phyloP scores from a whole-genome alignment of 179 eudicot genomes.

The Spergularia azorica region DNA sequence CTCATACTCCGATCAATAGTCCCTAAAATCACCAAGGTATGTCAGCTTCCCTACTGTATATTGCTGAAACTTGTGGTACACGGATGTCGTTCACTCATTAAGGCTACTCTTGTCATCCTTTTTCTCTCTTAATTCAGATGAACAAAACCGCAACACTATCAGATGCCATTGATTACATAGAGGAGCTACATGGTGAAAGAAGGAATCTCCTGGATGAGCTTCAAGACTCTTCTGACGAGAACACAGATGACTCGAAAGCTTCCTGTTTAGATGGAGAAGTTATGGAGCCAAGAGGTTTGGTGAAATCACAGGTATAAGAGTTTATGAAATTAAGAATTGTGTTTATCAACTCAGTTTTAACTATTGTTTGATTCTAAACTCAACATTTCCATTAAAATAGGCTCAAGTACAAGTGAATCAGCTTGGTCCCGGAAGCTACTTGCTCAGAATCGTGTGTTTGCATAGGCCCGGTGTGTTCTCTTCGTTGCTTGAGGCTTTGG shows the following conservation, averaged over 20 bases:
- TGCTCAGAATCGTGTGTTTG: slow-evolving; percentile 43
- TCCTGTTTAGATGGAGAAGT: slow-evolving; percentile 10
- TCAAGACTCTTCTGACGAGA: slow-evolving; percentile 23
- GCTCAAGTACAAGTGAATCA: slow-evolving; percentile 58
- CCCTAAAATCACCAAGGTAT: slow-evolving; percentile 87
- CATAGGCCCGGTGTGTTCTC: slow-evolving; percentile 49
- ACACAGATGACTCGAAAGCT: slow-evolving; percentile 6
- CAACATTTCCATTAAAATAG: slow-evolving; percentile 27
- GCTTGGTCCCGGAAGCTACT: slow-evolving; percentile 49
- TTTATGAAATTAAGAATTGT: background rate
- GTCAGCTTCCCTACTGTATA: background rate
- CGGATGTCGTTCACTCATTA: background rate
- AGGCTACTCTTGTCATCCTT: background rate
- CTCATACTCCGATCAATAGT: slow-evolving; percentile 73
- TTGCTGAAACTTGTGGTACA: background rate
- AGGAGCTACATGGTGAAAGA: slow-evolving; percentile 47
- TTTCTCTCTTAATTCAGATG: slow-evolving; percentile 44
- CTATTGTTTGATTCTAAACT: background rate
- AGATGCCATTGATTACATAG: slow-evolving; percentile 75
- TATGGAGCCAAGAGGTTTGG: background rate
- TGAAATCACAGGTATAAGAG: slow-evolving; percentile 36
- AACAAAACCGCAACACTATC: slow-evolving; percentile 60
- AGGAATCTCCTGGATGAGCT: slow-evolving; percentile 50
- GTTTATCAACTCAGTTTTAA: background rate
- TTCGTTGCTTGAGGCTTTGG: slow-evolving; percentile 53